Conservation (phyloP, 352 stramenopile species). For the Thalassiosira oceanica region DNA sequence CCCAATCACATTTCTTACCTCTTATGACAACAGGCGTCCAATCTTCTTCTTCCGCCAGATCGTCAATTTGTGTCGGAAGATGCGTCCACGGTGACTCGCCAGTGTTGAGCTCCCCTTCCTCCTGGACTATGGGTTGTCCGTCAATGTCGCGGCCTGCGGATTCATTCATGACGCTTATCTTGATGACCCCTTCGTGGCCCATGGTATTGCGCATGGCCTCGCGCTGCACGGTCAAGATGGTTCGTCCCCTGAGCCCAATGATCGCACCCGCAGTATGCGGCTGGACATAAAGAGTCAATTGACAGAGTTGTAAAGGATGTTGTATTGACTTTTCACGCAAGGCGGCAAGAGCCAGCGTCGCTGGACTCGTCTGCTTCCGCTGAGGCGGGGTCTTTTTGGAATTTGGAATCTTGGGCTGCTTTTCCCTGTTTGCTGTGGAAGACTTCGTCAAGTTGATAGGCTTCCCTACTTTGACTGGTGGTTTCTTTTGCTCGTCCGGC, state of each 20-base stretch:
- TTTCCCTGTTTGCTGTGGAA: no score
- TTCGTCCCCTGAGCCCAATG: constrained; percentile 64
- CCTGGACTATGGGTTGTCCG: no score
- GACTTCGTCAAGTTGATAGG: no score
- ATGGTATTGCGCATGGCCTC: constrained; percentile 41
- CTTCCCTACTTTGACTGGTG: no score
- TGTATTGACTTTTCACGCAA: constrained; percentile 31
- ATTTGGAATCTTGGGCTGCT: no score
- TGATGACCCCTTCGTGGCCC: constrained; percentile 20
- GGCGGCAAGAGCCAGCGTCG: constrained; percentile 8
- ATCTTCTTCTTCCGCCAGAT: constrained; percentile 3
- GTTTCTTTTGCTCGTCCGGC: no score
- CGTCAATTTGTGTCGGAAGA: no score
- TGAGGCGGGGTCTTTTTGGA: not conserved
- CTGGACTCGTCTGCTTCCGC: not conserved
- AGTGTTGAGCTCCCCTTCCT: no score
- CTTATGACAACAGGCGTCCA: constrained; percentile 29
- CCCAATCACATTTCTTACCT: no score
- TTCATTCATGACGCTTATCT: constrained; percentile 37
- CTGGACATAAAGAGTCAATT: constrained; percentile 72
- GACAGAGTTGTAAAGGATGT: constrained; percentile 36
- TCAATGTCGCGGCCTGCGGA: no score
- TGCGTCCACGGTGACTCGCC: no score
- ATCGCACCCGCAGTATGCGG: constrained; percentile 61
- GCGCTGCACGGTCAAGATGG: constrained; percentile 68